These are phyloP conservation scores for Malus hybrid DNA, from an alignment of 331 rosid genomes.

Conservation along the genomic window DNA sequence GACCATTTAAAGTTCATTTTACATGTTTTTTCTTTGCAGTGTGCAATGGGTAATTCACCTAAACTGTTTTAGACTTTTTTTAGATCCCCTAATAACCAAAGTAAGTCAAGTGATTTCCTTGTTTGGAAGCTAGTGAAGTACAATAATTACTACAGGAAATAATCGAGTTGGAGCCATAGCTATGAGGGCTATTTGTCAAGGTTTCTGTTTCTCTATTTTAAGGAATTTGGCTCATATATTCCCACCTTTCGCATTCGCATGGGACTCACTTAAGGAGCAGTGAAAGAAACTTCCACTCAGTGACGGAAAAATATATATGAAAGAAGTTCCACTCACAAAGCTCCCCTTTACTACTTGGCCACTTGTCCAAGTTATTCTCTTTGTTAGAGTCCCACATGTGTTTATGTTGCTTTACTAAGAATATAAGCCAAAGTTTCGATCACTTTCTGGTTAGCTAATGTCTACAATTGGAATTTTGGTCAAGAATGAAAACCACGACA, in stretches of 20 bases:
- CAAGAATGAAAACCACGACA: not conserved
- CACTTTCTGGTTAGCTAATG: not conserved
- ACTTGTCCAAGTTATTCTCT: not conserved
- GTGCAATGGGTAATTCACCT: too few relatives aligned
- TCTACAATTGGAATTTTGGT: not conserved
- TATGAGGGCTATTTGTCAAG: not conserved
- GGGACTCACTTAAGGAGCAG: not conserved
- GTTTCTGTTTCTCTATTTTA: not conserved
- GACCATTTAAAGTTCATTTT: too few relatives aligned
- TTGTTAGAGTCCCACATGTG: not conserved
- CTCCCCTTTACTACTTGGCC: not conserved
- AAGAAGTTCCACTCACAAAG: too few relatives aligned
- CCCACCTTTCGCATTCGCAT: not conserved
- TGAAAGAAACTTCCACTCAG: conserved; percentile 3
- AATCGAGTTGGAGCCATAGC: not conserved
- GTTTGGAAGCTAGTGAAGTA: not conserved
- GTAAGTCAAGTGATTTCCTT: too few relatives aligned
- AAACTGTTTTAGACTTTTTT: too few relatives aligned
- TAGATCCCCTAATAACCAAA: too few relatives aligned
- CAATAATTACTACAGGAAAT: too few relatives aligned
- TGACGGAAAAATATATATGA: not conserved
- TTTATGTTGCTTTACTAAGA: not conserved
- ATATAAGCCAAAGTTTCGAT: not conserved
- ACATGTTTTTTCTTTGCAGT: too few relatives aligned
- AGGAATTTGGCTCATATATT: not conserved